phyloP scores from a whole-genome alignment of 2,329 filamentous ascomycete genomes.

The Penicillium sclerotigenum region DNA sequence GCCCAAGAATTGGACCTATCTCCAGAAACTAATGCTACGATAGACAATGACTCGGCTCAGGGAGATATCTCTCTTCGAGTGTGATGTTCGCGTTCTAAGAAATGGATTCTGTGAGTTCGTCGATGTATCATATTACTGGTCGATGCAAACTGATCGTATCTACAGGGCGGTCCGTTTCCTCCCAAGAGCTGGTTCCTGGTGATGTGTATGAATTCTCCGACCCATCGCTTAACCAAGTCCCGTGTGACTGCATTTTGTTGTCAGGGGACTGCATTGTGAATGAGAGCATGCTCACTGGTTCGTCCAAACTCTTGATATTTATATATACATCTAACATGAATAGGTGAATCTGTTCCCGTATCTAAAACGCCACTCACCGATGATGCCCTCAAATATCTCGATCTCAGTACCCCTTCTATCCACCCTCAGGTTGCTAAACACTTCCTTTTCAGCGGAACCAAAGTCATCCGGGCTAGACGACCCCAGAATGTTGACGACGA shows the following conservation, averaged over 20 bases:
- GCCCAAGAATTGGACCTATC: slow-evolving; percentile 2
- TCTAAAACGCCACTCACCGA: slow-evolving; percentile 85
- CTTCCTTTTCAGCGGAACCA: slow-evolving; percentile 92
- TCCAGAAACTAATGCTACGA: slow-evolving; percentile 12
- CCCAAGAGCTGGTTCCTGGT: slow-evolving; percentile 84
- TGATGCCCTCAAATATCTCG: slow-evolving; percentile 70
- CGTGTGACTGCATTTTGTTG: slow-evolving; percentile 85
- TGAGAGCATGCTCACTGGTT: slow-evolving; percentile 92
- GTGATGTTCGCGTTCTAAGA: slow-evolving; percentile 86
- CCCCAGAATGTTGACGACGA: slow-evolving; percentile 83
- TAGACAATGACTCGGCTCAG: slow-evolving; percentile 84
- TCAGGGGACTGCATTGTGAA: slow-evolving; percentile 98
- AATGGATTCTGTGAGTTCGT: slow-evolving; percentile 78
- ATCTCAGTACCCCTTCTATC: slow-evolving; percentile 76
- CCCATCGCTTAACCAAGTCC: slow-evolving; percentile 80
- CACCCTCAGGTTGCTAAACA: slow-evolving; percentile 80
- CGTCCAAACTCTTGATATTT: slow-evolving; percentile 5
- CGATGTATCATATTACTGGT: not conserved
- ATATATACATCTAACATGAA: slow-evolving; percentile 18
- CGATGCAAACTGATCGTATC: slow-evolving; percentile 6
- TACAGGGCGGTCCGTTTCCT: slow-evolving; percentile 77
- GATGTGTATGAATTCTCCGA: slow-evolving; percentile 97
- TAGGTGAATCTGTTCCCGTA: slow-evolving; percentile 91
- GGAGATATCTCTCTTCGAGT: slow-evolving; percentile 92
- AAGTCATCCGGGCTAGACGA: slow-evolving; percentile 83